Evolutionary conservation across 2,329 filamentous ascomycete species (phyloP).

Genomic region (Aspergillus fischeri): DNA sequence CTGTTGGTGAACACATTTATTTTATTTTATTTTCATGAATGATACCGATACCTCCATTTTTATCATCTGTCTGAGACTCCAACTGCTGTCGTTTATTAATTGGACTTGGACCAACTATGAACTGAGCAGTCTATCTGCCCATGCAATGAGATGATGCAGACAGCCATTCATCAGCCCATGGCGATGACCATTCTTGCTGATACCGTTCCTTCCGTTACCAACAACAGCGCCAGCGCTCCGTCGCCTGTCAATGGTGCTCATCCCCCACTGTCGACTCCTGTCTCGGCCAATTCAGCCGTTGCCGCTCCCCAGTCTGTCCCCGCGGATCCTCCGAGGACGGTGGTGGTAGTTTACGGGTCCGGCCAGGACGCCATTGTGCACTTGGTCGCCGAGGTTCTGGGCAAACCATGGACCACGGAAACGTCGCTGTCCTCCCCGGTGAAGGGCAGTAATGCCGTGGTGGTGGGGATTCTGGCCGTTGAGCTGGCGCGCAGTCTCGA

Average conservation of each 20-base stretch:
- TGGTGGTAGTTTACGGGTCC: constrained; percentile 64
- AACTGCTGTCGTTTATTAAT: neutral
- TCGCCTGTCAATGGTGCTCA: constrained; percentile 10
- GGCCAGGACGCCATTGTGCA: constrained; percentile 71
- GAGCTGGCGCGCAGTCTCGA: constrained; percentile 57
- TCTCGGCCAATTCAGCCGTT: too few relatives aligned
- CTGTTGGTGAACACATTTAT: too few relatives aligned
- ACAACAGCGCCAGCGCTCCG: constrained; percentile 2
- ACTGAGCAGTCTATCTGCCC: constrained; percentile 15
- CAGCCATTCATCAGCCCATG: constrained; percentile 29
- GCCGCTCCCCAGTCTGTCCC: constrained; percentile 4
- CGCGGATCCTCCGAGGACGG: constrained; percentile 27
- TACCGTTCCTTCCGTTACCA: constrained; percentile 15
- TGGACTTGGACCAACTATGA: constrained; percentile 22
- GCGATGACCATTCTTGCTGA: constrained; percentile 28
- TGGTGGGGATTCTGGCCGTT: constrained; percentile 61
- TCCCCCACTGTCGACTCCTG: neutral
- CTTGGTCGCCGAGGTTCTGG: constrained; percentile 72
- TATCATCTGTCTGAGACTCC: neutral
- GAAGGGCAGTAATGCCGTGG: constrained; percentile 56
- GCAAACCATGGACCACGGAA: constrained; percentile 64
- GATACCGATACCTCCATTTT: neutral
- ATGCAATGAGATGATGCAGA: constrained; percentile 34
- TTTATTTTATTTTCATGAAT: neutral
- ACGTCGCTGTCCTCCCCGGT: constrained; percentile 53